These are phyloP conservation scores for Sanghuangporus sanghuang DNA, from an alignment of 1,284 basidiomycete genomes.

Conservation along the genomic window DNA sequence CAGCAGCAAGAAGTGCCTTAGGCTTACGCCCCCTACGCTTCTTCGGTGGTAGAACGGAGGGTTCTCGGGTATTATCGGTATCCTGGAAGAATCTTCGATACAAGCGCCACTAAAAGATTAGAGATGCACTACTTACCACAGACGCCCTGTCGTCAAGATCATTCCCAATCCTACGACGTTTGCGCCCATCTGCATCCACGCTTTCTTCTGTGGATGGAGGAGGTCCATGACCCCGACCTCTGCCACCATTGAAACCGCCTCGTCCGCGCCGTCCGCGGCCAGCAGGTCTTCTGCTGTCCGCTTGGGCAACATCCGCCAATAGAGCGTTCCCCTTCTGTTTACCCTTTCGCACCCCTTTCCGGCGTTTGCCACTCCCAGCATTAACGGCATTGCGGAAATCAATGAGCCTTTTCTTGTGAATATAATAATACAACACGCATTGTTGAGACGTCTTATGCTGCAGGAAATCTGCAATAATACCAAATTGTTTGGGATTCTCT, in stretches of 20 bases:
- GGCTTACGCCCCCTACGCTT: slow-evolving; percentile 17
- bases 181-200: slow-evolving; percentile 7
- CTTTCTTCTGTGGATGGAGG: slow-evolving; percentile 1
- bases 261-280: slow-evolving; percentile 21
- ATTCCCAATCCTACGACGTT: slow-evolving; percentile 7
- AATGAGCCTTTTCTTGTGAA: slow-evolving; percentile 86
- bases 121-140: background rate
- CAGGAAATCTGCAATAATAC: slow-evolving; percentile 75
- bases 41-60: slow-evolving; percentile 6
- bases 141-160: slow-evolving; percentile 6
- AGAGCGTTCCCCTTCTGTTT: slow-evolving; percentile 76
- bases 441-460: slow-evolving; percentile 85
- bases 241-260: slow-evolving; percentile 25
- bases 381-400: slow-evolving; percentile 77
- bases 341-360: slow-evolving; percentile 49
- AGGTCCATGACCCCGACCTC: slow-evolving; percentile 25
- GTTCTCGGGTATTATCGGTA: slow-evolving; percentile 10
- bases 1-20: slow-evolving; percentile 28
- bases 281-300: slow-evolving; percentile 54
- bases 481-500: slow-evolving; percentile 90
- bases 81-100: background rate
- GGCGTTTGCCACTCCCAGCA: slow-evolving; percentile 60
- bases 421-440: slow-evolving; percentile 93
- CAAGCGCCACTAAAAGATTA: background rate
- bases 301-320: slow-evolving; percentile 71